These are phyloP conservation scores for Pseudogymnoascus sp. DNA, from an alignment of 2,329 filamentous ascomycete genomes.

Conservation along the genomic window DNA sequence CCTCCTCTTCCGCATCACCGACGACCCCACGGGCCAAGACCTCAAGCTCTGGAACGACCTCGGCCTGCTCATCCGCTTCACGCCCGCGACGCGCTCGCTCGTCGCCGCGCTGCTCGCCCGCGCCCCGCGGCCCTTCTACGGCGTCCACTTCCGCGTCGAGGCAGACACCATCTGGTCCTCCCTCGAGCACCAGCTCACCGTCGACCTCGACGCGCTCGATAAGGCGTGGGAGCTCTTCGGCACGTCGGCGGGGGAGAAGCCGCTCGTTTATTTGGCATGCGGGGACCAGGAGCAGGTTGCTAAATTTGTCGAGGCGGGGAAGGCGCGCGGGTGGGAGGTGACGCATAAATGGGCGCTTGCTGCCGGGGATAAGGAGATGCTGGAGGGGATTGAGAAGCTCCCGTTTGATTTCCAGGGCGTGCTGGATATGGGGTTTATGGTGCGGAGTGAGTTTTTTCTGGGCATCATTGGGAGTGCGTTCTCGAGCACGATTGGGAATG, in stretches of 20 bases:
- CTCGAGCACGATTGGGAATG: slow-evolving; percentile 26
- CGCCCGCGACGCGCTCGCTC: slow-evolving; percentile 19
- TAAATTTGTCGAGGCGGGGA: slow-evolving; percentile 25
- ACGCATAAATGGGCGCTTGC: slow-evolving; percentile 29
- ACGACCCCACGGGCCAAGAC: slow-evolving; percentile 29
- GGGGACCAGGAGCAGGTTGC: slow-evolving; percentile 28
- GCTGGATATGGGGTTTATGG: slow-evolving; percentile 28
- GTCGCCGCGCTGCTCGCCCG: slow-evolving; percentile 19
- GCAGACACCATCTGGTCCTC: slow-evolving; percentile 31
- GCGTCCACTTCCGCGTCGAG: slow-evolving; percentile 31
- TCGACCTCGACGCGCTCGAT: slow-evolving; percentile 30
- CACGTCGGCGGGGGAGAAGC: slow-evolving; percentile 16
- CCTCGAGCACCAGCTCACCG: slow-evolving; percentile 27
- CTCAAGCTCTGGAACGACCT: slow-evolving; percentile 30
- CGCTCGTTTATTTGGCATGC: slow-evolving; percentile 29
- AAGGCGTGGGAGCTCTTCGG: slow-evolving; percentile 25
- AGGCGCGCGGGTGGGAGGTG: slow-evolving; percentile 27
- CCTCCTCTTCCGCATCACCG: slow-evolving; percentile 29
- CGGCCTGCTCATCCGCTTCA: slow-evolving; percentile 26
- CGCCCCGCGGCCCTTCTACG: slow-evolving; percentile 25
- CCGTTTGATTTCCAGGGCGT: slow-evolving; percentile 30
- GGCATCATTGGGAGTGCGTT: slow-evolving; percentile 30
- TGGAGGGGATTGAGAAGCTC: slow-evolving; percentile 21
- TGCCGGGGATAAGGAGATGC: slow-evolving; percentile 14
- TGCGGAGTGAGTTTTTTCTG: slow-evolving; percentile 27